Percentiles rank a stretch among this genome's conserved stretches.
phyloP scores from a whole-genome alignment of 176 grass and related monocot species.

The Carex kokanica region DNA sequence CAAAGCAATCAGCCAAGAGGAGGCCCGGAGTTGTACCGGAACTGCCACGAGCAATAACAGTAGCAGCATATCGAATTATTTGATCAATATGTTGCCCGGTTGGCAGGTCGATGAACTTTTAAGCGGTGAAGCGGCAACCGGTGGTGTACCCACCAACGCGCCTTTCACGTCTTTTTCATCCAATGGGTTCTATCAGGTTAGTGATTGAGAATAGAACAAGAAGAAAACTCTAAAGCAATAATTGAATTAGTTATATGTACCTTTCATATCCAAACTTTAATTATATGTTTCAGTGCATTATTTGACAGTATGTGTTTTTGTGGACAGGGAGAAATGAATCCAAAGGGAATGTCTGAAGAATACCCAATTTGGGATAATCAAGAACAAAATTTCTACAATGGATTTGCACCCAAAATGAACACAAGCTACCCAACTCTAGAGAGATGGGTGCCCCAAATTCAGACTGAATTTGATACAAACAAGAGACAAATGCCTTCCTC shows the following conservation, averaged over 20 bases:
- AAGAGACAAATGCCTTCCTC: constrained; percentile 40
- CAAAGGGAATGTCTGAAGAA: constrained; percentile 26
- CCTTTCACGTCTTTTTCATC: constrained; percentile 10
- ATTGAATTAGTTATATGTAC: background rate
- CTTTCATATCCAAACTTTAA: constrained; percentile 6
- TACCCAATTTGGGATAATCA: constrained; percentile 29
- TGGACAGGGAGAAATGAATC: constrained; percentile 36
- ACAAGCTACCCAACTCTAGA: constrained; percentile 26
- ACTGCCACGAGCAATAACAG: constrained; percentile 37
- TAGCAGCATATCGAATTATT: constrained; percentile 89
- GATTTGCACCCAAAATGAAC: constrained; percentile 11
- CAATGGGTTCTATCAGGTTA: constrained; percentile 38
- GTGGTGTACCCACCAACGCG: background rate
- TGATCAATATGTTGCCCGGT: constrained; percentile 82
- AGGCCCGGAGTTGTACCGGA: background rate
- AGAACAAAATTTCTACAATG: constrained; percentile 24
- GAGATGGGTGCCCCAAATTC: constrained; percentile 56
- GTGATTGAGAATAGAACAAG: background rate
- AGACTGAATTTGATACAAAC: constrained; percentile 36
- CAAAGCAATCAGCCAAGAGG: constrained; percentile 23
- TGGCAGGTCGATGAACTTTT: constrained; percentile 92
- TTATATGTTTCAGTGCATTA: background rate
- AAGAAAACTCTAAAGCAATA: background rate
- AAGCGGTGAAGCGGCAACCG: constrained; percentile 36
- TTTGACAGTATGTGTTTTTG: constrained; percentile 15